phyloP scores from a whole-genome alignment of 2,329 filamentous ascomycete species.

The Ceratocystis harringtonii region DNA sequence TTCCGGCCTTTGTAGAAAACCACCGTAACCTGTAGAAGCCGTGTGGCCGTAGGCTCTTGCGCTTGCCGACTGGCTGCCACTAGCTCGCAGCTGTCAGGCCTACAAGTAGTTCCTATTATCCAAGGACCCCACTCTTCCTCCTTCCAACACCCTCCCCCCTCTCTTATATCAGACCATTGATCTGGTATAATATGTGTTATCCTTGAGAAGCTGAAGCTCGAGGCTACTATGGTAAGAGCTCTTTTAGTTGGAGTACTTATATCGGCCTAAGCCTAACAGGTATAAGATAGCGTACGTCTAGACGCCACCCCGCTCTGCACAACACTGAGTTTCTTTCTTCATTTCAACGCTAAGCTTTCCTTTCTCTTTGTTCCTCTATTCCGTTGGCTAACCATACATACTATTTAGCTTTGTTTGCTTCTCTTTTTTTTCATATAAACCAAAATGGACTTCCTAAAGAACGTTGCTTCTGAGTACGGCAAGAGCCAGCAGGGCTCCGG shows the following conservation, averaged over 20 bases:
- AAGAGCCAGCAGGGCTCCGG: constrained; percentile 12
- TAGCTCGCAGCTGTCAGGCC: neutral
- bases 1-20: neutral
- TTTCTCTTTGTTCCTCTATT: neutral
- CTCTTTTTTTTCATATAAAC: neutral
- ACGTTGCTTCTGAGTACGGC: constrained; percentile 14
- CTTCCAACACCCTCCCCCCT: neutral
- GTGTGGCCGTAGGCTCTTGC: neutral
- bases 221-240: neutral
- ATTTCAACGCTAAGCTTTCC: neutral
- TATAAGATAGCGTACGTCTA: neutral
- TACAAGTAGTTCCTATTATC: neutral
- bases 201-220: neutral
- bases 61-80: neutral
- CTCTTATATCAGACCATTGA: neutral
- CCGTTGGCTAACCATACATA: too few relatives aligned
- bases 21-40: neutral
- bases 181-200: neutral
- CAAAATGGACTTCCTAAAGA: constrained; percentile 16
- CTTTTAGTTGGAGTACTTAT: neutral
- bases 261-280: neutral
- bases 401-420: neutral
- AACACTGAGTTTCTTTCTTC: neutral
- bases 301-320: neutral
- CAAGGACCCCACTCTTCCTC: neutral